Base-by-base conservation (phyloP, 202 grass and related monocot species). In the Zizania palustris region DNA sequence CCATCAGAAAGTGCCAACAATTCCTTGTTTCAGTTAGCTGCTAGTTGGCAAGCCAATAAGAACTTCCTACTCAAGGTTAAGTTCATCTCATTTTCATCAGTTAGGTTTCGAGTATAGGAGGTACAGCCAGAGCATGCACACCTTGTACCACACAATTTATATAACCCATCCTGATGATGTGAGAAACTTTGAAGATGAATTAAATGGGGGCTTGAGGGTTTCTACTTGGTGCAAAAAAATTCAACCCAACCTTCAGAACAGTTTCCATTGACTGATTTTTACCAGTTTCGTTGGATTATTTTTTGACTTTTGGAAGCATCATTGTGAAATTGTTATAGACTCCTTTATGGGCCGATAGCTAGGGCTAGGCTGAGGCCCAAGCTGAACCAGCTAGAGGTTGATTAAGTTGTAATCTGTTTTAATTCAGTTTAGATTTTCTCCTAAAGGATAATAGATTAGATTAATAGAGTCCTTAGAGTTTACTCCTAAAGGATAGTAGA, bases 1-100 rank as follows among this genome's bases (percentile, higher is more conserved):
- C 72, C 59, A 57, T 57, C 46, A 18, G 80, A 84, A 55, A 79
- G 71, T 54, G 48, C 36, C 18, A 84, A 74, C 48, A 79, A 38
- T 68, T 92, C 88, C n/a, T 77, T 84, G 61, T 93, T 97, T 85
- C 91, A 94, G 70, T 82, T 97, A 76, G 95, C 87, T 42, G 87
- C 91, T 74, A 92, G 88, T 64, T 97, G 95, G 95, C 91, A 97
- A 88, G 89, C 91, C 73, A 94, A 97, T 72, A 97, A 97, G 70
- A 97, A 97, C 83, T 92, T 97, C 72, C 72, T 97, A 55, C 13
- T 97, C 44, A 97, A 97, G 91, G 95, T 97, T 57, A 22, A 76
- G 58, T 81, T 73, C 9, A 71, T 16, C 36, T 22, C 41, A 63
- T 77, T 40, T 83, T 15, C 45, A 68, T 81, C 45, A 70, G 12